Evolutionary conservation across 1,139 yeast species (phyloP).

Genomic region (Saccharomycopsis phalli): DNA sequence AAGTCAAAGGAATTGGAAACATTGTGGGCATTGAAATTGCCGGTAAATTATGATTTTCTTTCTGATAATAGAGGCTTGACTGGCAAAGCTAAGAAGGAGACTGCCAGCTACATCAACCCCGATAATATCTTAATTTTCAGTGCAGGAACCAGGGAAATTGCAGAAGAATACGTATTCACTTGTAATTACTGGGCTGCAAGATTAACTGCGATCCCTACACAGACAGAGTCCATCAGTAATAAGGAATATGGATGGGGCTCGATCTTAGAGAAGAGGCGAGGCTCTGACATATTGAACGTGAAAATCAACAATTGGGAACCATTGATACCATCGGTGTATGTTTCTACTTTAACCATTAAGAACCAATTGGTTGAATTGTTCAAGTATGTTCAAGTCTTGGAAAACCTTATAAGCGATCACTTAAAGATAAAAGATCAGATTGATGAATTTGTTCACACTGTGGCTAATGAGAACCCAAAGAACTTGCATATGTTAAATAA

Average conservation of each 20-base stretch:
- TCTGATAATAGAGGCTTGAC: slow-evolving; percentile 8
- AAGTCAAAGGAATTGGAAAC: slow-evolving; percentile 19
- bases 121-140: slow-evolving; percentile 20
- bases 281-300: slow-evolving; percentile 13
- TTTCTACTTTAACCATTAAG: slow-evolving; percentile 24
- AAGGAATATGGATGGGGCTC: slow-evolving; percentile 77
- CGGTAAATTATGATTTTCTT: slow-evolving; percentile 18
- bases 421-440: slow-evolving; percentile 27
- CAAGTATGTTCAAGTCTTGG: slow-evolving; percentile 27
- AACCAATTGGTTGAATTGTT: slow-evolving; percentile 29
- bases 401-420: slow-evolving; percentile 28
- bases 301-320: slow-evolving; percentile 34
- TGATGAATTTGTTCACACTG: slow-evolving; percentile 25
- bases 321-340: slow-evolving; percentile 25
- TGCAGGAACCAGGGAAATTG: slow-evolving; percentile 61
- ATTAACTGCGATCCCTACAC: slow-evolving; percentile 65
- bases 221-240: slow-evolving; percentile 52
- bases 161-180: slow-evolving; percentile 63
- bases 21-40: slow-evolving; percentile 20
- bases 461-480: slow-evolving; percentile 12
- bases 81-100: slow-evolving; percentile 16
- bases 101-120: slow-evolving; percentile 12
- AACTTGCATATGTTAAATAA: slow-evolving; percentile 14
- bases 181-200: slow-evolving; percentile 91
- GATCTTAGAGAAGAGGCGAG: slow-evolving; percentile 20